Evolutionary conservation across 2,329 filamentous ascomycete genomes (phyloP), one percentile per base, ranked within the genome.

Genomic region (Colletotrichum lupini): DNA sequence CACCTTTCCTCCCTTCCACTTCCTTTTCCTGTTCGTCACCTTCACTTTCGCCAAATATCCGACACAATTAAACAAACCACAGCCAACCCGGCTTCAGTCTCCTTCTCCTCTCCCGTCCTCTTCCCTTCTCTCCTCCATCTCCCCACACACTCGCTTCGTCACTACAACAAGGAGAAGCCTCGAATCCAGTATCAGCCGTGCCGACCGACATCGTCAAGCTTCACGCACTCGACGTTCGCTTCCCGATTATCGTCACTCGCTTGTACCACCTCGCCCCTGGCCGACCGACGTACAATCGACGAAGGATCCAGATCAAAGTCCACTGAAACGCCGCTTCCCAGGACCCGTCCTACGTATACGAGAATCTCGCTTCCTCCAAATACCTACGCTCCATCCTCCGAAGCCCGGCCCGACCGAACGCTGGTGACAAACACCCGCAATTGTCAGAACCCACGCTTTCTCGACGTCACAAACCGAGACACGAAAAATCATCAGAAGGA

Each of bases 121-220:
- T 32, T 26, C 24, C 30, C 57, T 46, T 14, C 37, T 35, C 22
- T 24, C 37, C 37, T 35, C 26, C 24, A 57, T 11, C 32, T 60
- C 67, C 65, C 55, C 46, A 19, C 28, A 65, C 55, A n/a, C 46
- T 70, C 70, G 67, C 70, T 73, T 70, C 46, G 67, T 61, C 55
- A 70, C 32, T 35, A 19, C 26, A 28, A 67, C 32, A 70, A 46
- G 67, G 65, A 60, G 70, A 6, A 16, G 14, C 52, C 35, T 30
- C n/a, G 62, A 55, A 32, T 16, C 24, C 32, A 35, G 4, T 35
- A 57, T 24, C 32, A 42, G 16, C 56, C 14, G 19, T 35, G 35
- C 49, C 35, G 57, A 46, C 59, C 42, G 56, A 55, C 32, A 65
- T 56, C 62, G 62, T 14, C 53, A n/a, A 42, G 42, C 63, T 53